Evolutionary conservation across 2,329 filamentous ascomycete genomes (phyloP).

Genomic region (Tothia fuscella): DNA sequence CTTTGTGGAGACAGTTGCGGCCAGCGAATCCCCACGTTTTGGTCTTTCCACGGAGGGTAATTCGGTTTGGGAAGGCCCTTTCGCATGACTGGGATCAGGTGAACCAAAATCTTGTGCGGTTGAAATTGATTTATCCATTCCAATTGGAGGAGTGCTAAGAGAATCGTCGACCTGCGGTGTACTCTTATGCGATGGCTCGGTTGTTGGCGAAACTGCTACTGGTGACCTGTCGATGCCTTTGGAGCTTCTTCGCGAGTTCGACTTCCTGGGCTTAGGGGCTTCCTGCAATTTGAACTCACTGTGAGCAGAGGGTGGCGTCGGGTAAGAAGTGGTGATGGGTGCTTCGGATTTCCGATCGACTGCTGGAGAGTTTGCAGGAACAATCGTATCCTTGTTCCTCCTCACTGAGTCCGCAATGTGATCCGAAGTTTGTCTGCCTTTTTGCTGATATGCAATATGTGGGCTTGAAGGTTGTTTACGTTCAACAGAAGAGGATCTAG

Average conservation of each 20-base stretch:
- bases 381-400: slow-evolving; percentile 34
- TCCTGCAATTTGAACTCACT: slow-evolving; percentile 63
- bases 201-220: not conserved
- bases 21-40: slow-evolving; percentile 49
- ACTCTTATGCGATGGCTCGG: slow-evolving; percentile 15
- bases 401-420: slow-evolving; percentile 45
- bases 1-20: slow-evolving; percentile 16
- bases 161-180: slow-evolving; percentile 22
- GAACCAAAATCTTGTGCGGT: slow-evolving; percentile 18
- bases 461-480: slow-evolving; percentile 47
- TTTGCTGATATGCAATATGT: slow-evolving; percentile 89
- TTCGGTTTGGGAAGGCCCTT: not conserved
- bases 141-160: slow-evolving; percentile 18
- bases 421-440: slow-evolving; percentile 53
- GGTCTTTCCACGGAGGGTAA: slow-evolving; percentile 30
- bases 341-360: not conserved
- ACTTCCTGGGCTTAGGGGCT: slow-evolving; percentile 54
- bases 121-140: slow-evolving; percentile 9
- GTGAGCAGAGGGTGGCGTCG: slow-evolving; percentile 15
- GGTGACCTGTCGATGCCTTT: slow-evolving; percentile 1
- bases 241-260: slow-evolving; percentile 16
- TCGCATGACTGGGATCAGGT: slow-evolving; percentile 1
- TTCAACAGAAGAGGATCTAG: slow-evolving; percentile 35
- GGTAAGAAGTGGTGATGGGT: not conserved
- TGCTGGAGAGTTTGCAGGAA: slow-evolving; percentile 8